These are phyloP conservation scores for Cubamyces lactineus DNA, from an alignment of 768 basidiomycete species.

Conservation along the genomic window DNA sequence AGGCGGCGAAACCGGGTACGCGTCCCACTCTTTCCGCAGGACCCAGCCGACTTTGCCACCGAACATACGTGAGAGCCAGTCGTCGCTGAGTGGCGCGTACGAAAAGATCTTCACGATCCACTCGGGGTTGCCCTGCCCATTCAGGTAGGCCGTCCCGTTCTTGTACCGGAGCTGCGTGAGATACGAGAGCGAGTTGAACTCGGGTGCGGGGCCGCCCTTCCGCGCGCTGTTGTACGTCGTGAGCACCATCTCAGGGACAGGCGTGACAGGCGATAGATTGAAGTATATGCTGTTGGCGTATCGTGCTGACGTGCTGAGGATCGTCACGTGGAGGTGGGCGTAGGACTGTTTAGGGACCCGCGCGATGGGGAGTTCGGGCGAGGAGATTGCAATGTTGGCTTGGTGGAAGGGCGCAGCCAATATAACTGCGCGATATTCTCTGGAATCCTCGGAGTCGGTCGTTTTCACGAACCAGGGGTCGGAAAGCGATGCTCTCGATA, in stretches of 20 bases:
- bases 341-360: conserved; percentile 75
- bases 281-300: conserved; percentile 92
- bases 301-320: conserved; percentile 52
- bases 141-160: conserved; percentile 44
- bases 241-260: conserved; percentile 67
- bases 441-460: conserved; percentile 39
- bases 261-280: conserved; percentile 46
- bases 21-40: conserved; percentile 84
- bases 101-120: conserved; percentile 93
- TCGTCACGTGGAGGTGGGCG: conserved; percentile 52
- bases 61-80: conserved; percentile 71
- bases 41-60: conserved; percentile 76
- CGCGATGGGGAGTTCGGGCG: conserved; percentile 44
- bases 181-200: conserved; percentile 88
- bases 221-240: conserved; percentile 71
- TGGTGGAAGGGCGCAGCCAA: conserved; percentile 86
- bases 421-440: conserved; percentile 70
- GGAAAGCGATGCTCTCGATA: conserved; percentile 45
- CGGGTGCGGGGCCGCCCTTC: conserved; percentile 47
- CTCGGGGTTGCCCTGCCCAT: conserved; percentile 37
- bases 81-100: conserved; percentile 61
- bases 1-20: conserved; percentile 77
- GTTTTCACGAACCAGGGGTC: conserved; percentile 55
- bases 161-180: conserved; percentile 54
- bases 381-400: conserved; percentile 52